phyloP scores from a whole-genome alignment of 1,139 yeast species.

The Sugiyamaella grinbergsii region DNA sequence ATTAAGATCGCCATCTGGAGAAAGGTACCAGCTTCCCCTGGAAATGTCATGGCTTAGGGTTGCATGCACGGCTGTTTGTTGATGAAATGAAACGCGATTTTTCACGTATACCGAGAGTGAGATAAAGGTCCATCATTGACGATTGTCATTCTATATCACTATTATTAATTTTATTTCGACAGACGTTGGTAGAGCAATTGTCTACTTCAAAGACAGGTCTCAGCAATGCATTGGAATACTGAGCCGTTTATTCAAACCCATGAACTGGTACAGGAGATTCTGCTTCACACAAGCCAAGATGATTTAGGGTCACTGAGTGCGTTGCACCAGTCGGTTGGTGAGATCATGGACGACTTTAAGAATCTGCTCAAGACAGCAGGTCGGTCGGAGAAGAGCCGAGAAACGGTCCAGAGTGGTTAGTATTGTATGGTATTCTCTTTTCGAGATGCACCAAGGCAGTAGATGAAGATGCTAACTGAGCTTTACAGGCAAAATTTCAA shows the following conservation, averaged over 20 bases:
- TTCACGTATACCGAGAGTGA: too few relatives aligned
- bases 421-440: too few relatives aligned
- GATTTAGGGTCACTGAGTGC: slow-evolving; percentile 23
- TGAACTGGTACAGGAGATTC: slow-evolving; percentile 34
- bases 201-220: neutral
- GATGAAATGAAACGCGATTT: slow-evolving; percentile 12
- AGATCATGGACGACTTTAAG: slow-evolving; percentile 50
- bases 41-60: neutral
- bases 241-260: slow-evolving; percentile 40
- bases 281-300: slow-evolving; percentile 26
- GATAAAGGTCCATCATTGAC: too few relatives aligned
- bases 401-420: slow-evolving; percentile 53
- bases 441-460: too few relatives aligned
- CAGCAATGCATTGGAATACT: slow-evolving; percentile 42
- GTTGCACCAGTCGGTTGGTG: slow-evolving; percentile 31
- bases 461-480: slow-evolving; percentile 13
- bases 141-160: too few relatives aligned
- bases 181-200: slow-evolving; percentile 2
- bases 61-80: slow-evolving; percentile 8
- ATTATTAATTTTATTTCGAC: too few relatives aligned
- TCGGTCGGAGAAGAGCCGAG: slow-evolving; percentile 58
- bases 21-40: too few relatives aligned
- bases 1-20: too few relatives aligned
- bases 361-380: slow-evolving; percentile 53
- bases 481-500: slow-evolving; percentile 45